These are phyloP conservation scores for Dipteronia dyeriana DNA, from an alignment of 345 rosid genomes.

Conservation along the genomic window DNA sequence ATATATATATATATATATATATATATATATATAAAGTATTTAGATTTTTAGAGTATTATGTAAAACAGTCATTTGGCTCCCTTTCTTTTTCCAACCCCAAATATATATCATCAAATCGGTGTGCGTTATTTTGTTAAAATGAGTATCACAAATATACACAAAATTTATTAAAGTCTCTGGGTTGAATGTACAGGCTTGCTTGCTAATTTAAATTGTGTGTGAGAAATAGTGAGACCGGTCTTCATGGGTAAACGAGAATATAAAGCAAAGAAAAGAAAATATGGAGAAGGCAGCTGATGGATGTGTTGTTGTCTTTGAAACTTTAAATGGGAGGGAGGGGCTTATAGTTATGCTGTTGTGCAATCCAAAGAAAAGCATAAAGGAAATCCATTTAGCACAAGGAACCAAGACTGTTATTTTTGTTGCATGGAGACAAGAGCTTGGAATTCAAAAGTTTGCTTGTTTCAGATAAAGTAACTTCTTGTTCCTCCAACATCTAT, in stretches of 20 bases:
- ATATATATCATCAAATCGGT: background rate
- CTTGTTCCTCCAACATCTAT: slow-evolving; percentile 25
- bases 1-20: too few species aligned
- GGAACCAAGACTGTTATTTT: slow-evolving; percentile 34
- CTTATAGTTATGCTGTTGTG: slow-evolving; percentile 26
- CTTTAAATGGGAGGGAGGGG: slow-evolving; percentile 26
- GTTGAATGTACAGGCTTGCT: background rate
- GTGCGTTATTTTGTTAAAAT: too few species aligned
- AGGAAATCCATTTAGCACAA: slow-evolving; percentile 33
- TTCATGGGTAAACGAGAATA: slow-evolving; percentile 28
- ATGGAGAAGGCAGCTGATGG: slow-evolving; percentile 21
- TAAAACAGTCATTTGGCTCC: slow-evolving; percentile 13
- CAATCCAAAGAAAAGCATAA: slow-evolving; percentile 41
- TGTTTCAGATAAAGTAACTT: slow-evolving; percentile 30
- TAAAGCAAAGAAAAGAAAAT: slow-evolving; percentile 13
- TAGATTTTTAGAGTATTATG: background rate
- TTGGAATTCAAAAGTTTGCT: slow-evolving; percentile 44
- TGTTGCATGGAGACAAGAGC: slow-evolving; percentile 43
- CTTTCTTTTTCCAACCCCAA: too few species aligned
- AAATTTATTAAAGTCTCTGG: background rate
- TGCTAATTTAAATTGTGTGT: slow-evolving; percentile 17
- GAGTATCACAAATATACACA: background rate
- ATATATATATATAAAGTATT: too few species aligned
- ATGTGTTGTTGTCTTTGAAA: background rate
- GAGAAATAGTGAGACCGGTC: slow-evolving; percentile 2